Conservation (phyloP, 441 rosid species). For the Gossypium aridum region DNA sequence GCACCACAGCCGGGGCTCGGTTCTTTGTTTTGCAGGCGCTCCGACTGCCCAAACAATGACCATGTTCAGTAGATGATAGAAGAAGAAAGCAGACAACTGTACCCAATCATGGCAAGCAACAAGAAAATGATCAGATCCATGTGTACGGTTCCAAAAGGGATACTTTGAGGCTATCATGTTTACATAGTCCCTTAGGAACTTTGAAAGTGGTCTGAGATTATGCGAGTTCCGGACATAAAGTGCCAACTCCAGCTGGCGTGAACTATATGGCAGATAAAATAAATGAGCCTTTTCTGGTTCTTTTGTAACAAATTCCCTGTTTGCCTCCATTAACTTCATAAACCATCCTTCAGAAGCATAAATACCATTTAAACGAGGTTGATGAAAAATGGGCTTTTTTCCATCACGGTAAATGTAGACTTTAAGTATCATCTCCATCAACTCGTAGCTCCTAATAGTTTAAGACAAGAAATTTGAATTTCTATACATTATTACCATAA, state of each 20-base stretch:
- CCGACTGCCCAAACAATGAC: background rate
- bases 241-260: conserved; percentile 47
- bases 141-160: conserved; percentile 84
- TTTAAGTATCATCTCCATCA: conserved; percentile 78
- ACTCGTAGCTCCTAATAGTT: conserved; percentile 64
- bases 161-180: conserved; percentile 62
- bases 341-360: conserved; percentile 98
- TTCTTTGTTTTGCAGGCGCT: background rate
- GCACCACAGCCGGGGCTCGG: too few species aligned
- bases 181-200: conserved; percentile 54
- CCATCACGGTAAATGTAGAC: conserved; percentile 77
- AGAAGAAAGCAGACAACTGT: background rate
- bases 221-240: conserved; percentile 58
- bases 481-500: background rate
- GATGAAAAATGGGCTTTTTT: conserved; percentile 62
- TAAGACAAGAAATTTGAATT: conserved; percentile 4
- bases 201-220: conserved; percentile 51
- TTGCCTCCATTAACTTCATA: conserved; percentile 69
- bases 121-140: conserved; percentile 77
- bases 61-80: background rate
- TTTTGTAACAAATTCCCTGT: conserved; percentile 60
- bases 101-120: conserved; percentile 98
- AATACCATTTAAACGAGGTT: conserved; percentile 64
- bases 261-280: conserved; percentile 82
- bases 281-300: conserved; percentile 82